Evolutionary conservation across 208 protist genomes (phyloP).

Genomic region (Tetramitus jugosus): DNA sequence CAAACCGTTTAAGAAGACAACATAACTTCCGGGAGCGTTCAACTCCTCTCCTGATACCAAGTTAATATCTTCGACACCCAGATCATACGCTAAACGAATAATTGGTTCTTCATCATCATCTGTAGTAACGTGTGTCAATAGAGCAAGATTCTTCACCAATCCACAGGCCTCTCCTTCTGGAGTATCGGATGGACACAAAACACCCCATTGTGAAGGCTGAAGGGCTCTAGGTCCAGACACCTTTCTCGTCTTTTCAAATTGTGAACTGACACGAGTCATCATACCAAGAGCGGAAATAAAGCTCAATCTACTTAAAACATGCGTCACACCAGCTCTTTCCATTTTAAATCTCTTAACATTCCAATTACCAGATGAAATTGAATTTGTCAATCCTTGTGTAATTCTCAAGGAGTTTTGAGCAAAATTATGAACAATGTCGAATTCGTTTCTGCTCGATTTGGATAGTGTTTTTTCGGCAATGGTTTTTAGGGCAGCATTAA

Average conservation of each 20-base stretch:
- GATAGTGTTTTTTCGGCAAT: slow-evolving; percentile 70
- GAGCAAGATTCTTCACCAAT: slow-evolving; percentile 98
- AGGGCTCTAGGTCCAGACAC: slow-evolving; percentile 82
- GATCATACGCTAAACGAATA: slow-evolving; percentile 31
- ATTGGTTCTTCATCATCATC: slow-evolving; percentile 80
- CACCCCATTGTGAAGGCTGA: slow-evolving; percentile 98
- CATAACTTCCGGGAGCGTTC: slow-evolving; percentile 30
- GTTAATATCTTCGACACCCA: slow-evolving; percentile 58
- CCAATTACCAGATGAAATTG: slow-evolving; percentile 93
- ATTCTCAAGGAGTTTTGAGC: slow-evolving; percentile 88
- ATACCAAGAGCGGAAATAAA: slow-evolving; percentile 97
- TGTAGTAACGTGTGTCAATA: slow-evolving; percentile 95
- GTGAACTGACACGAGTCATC: slow-evolving; percentile 97
- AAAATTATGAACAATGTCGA: slow-evolving; percentile 79
- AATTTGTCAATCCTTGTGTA: slow-evolving; percentile 87
- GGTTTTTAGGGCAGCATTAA: slow-evolving; percentile 89
- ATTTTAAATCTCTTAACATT: slow-evolving; percentile 92
- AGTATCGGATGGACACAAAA: slow-evolving; percentile 99
- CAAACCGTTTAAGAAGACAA: slow-evolving; percentile 69
- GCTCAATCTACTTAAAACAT: slow-evolving; percentile 94
- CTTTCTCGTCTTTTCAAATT: slow-evolving; percentile 98
- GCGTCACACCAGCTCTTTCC: slow-evolving; percentile 82
- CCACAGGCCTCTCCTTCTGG: slow-evolving; percentile 97
- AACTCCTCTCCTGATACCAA: slow-evolving; percentile 72
- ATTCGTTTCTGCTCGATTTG: slow-evolving; percentile 69